A percentile compares a stretch with the other conserved stretches of the same genome.
Conservation (phyloP, 1,139 yeast species). For the Yamadazyma diospyri region DNA sequence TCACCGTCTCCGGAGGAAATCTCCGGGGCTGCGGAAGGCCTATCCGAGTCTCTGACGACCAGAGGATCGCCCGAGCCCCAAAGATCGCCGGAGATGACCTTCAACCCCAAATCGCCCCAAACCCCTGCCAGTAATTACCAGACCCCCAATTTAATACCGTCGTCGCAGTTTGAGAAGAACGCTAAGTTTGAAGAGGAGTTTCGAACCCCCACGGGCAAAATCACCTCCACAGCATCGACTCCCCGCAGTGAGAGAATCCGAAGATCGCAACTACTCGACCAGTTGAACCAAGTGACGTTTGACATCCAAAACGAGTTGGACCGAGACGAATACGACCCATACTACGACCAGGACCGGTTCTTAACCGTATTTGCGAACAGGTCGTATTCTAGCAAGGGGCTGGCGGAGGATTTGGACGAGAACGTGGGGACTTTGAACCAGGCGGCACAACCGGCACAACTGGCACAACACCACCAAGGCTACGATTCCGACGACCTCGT, state of each 20-base stretch:
- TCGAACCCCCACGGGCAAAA: slow-evolving; percentile 7
- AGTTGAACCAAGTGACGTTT: slow-evolving; percentile 38
- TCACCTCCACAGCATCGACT: slow-evolving; percentile 8
- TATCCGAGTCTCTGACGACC: neutral
- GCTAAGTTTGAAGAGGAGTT: slow-evolving; percentile 7
- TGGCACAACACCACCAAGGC: slow-evolving; percentile 4
- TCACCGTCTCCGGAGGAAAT: no score
- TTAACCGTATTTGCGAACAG: slow-evolving; percentile 8
- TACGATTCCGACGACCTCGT: slow-evolving; percentile 10
- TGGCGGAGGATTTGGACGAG: neutral
- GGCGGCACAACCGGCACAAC: neutral
- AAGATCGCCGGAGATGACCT: neutral
- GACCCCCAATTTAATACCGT: slow-evolving; percentile 13
- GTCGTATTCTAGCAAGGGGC: slow-evolving; percentile 7
- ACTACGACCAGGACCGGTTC: slow-evolving; percentile 9
- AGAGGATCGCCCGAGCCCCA: neutral
- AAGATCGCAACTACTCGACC: slow-evolving; percentile 37
- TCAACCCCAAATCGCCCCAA: slow-evolving; percentile 7
- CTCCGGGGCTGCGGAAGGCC: neutral
- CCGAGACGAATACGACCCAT: slow-evolving; percentile 19
- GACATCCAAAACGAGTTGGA: slow-evolving; percentile 36
- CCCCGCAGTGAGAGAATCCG: slow-evolving; percentile 21
- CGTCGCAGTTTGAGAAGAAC: slow-evolving; percentile 6
- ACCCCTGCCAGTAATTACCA: slow-evolving; percentile 14
- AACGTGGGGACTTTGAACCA: neutral